Percentiles rank a stretch among this genome's conserved stretches.
Evolutionary conservation across 805 yeast species (phyloP).

Genomic region (Huiozyma naganishii): DNA sequence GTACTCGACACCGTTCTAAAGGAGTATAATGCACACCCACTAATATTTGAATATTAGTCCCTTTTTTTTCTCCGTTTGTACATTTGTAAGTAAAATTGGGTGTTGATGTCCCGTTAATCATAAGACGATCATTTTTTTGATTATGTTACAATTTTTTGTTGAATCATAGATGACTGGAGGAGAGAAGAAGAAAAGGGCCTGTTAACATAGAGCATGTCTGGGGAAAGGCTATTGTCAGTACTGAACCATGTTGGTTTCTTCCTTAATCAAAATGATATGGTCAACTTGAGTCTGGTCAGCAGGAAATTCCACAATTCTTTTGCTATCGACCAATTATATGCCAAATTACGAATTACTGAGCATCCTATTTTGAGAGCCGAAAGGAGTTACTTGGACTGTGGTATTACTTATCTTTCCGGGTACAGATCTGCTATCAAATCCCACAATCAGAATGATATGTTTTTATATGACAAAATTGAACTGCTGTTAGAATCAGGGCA

Average conservation of each 20-base stretch:
- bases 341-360: slow-evolving; percentile 28
- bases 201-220: too few relatives aligned
- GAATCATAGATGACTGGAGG: too few relatives aligned
- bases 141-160: too few relatives aligned
- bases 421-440: slow-evolving; percentile 27
- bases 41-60: slow-evolving; percentile 1
- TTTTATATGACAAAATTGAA: slow-evolving; percentile 31
- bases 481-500: slow-evolving; percentile 31
- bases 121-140: too few relatives aligned
- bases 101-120: too few relatives aligned
- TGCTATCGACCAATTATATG: slow-evolving; percentile 28
- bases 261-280: slow-evolving; percentile 33
- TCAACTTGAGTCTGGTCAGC: slow-evolving; percentile 26
- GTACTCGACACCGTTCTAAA: background rate
- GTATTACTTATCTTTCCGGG: slow-evolving; percentile 32
- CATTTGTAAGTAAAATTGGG: too few relatives aligned
- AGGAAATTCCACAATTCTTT: slow-evolving; percentile 23
- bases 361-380: slow-evolving; percentile 24
- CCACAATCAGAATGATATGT: slow-evolving; percentile 28
- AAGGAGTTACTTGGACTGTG: slow-evolving; percentile 27
- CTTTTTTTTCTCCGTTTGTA: background rate
- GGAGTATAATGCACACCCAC: background rate
- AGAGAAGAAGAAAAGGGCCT: too few relatives aligned
- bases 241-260: slow-evolving; percentile 8
- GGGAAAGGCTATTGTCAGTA: too few relatives aligned